Base-by-base conservation (phyloP, 2,329 filamentous ascomycete genomes). In the Diaporthe citriasiana region DNA sequence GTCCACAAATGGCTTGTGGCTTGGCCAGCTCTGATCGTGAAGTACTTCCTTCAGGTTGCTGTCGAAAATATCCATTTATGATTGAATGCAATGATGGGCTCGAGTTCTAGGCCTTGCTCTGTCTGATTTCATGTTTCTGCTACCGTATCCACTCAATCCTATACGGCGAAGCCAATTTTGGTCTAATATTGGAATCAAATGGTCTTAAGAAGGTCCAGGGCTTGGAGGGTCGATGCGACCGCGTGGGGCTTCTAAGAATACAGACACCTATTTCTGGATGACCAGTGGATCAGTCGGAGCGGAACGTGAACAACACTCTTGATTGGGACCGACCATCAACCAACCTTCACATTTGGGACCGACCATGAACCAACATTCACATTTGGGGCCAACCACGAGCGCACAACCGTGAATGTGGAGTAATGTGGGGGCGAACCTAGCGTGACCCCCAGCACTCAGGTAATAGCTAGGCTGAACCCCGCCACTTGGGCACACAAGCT, bases 21-120 rank as follows among this genome's bases (percentile, higher is more conserved):
- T 53, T 53, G n/a, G 50, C 25, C 50, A 25, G 30, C 50, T 27
- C 50, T 53, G 50, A 53, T 53, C 50, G 50, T 53, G 25, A 53
- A 53, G 25, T 22, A 19, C 25, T n/a, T n/a, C 47, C 47, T 51
- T 51, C 47, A 51, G 25, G 47, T 51, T n/a, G 47, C 25, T 51
- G 47, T 51, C 47, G 10, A n/a, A 51, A 51, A 51, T n/a, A n/a
- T 51, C 47, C 22, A 7, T 51, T 51, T 51, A n/a, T 25, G 47
- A 25, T 51, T 8, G 3, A 51, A 35, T 3, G 47, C 25, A 22
- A 22, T 25, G 47, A n/a, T 51, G 47, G 47, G 25, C 47, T 51
- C 47, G 22, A 47, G 13, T 51, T 51, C 47, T 51, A n/a, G 25
- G n/a, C 47, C 22, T 51, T 8, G 22, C 22, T n/a, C 47, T 51